Conservation (phyloP, 2,329 filamentous ascomycete genomes). For the Trichoderma sp. region DNA sequence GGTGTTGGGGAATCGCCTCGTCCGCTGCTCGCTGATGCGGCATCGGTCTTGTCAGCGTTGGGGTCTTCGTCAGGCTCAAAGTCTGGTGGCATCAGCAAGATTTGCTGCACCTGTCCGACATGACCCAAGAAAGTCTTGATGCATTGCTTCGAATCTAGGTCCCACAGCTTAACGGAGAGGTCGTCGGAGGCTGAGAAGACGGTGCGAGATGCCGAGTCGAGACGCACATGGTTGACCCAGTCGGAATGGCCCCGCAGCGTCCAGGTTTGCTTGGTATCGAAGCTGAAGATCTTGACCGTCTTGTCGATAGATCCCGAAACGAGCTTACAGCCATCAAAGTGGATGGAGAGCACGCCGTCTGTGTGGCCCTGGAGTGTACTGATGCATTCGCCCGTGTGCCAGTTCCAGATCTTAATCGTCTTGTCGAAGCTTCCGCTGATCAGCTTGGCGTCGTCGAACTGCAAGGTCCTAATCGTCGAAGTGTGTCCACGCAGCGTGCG, state of each 20-base stretch:
- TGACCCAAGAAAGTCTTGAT: conserved; percentile 81
- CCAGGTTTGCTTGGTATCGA: conserved; percentile 77
- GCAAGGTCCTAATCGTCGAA: conserved; percentile 78
- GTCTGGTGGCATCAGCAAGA: conserved; percentile 77
- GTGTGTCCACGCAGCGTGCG: conserved; percentile 83
- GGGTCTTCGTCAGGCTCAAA: conserved; percentile 77
- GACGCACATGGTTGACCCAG: conserved; percentile 94
- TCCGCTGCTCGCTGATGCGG: conserved; percentile 47
- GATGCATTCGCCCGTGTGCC: conserved; percentile 84
- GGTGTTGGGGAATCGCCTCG: conserved; percentile 43
- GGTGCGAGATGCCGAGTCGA: conserved; percentile 78
- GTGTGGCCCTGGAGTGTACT: conserved; percentile 77
- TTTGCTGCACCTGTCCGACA: conserved; percentile 92
- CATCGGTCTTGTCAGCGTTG: conserved; percentile 53
- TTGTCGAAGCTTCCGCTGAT: conserved; percentile 87
- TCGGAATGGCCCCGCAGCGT: conserved; percentile 80
- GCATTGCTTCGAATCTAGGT: conserved; percentile 78
- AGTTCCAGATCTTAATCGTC: conserved; percentile 93
- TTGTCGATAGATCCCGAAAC: conserved; percentile 88
- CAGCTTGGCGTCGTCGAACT: conserved; percentile 89
- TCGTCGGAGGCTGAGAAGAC: conserved; percentile 94
- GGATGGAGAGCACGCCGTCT: conserved; percentile 79
- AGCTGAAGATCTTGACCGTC: conserved; percentile 91
- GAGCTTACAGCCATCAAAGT: conserved; percentile 80
- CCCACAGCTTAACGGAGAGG: conserved; percentile 87